Evolutionary conservation across 2,329 filamentous ascomycete genomes (phyloP).

Genomic region (Pseudocercospora eumusae): DNA sequence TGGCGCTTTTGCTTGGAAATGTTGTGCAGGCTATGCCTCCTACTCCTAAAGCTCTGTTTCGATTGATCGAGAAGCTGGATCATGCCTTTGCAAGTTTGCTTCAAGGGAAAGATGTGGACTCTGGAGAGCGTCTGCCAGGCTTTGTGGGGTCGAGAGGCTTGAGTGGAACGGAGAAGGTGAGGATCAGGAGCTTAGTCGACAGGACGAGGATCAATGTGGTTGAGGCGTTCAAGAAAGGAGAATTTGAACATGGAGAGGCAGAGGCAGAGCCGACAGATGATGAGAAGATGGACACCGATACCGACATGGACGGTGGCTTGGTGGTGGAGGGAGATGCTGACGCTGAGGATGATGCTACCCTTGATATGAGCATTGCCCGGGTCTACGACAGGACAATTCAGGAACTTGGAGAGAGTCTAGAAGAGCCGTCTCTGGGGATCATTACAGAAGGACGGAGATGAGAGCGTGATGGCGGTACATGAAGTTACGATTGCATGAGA

Average conservation of each 20-base stretch:
- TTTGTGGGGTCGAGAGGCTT: conserved; percentile 65
- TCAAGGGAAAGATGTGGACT: conserved; percentile 65
- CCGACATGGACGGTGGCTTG: conserved; percentile 45
- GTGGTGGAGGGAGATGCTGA: conserved; percentile 36
- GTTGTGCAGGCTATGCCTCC: conserved; percentile 74
- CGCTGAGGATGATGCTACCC: conserved; percentile 43
- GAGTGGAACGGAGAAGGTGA: conserved; percentile 84
- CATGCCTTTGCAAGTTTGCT: conserved; percentile 78
- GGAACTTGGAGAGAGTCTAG: conserved; percentile 68
- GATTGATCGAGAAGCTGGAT: conserved; percentile 75
- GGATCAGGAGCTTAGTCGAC: conserved; percentile 79
- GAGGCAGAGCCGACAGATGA: conserved; percentile 41
- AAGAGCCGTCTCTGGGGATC: conserved; percentile 51
- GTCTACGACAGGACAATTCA: conserved; percentile 81
- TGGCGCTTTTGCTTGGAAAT: conserved; percentile 71
- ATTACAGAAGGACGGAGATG: conserved; percentile 44
- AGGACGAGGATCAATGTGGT: conserved; percentile 71
- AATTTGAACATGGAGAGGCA: conserved; percentile 45
- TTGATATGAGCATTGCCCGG: conserved; percentile 69
- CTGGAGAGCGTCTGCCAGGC: conserved; percentile 66
- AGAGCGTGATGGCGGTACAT: background rate
- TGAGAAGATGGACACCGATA: conserved; percentile 46
- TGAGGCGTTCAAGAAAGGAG: conserved; percentile 63
- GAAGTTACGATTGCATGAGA: background rate
- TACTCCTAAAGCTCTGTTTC: conserved; percentile 67